Conservation (phyloP, 768 basidiomycete species). For the Phanerodontia chrysosporium region DNA sequence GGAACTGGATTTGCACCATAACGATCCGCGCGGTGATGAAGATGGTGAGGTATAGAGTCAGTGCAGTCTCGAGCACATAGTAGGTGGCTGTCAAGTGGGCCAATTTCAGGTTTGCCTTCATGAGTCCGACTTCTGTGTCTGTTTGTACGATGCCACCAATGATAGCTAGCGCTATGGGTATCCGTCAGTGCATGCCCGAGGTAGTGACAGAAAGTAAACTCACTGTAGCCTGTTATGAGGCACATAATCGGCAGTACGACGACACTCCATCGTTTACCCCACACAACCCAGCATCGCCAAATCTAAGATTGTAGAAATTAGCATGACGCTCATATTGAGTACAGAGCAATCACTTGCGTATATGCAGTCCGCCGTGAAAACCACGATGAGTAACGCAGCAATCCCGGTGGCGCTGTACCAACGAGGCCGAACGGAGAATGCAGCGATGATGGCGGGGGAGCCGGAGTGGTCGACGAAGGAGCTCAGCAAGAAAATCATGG, state of each 20-base stretch:
- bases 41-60: not conserved
- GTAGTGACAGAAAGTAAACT: not conserved
- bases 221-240: not conserved
- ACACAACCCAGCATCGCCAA: conserved; percentile 3
- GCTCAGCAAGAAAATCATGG: not conserved
- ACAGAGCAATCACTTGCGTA: not conserved
- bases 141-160: not conserved
- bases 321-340: not conserved
- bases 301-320: not conserved
- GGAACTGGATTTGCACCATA: not conserved
- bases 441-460: not conserved
- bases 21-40: not conserved
- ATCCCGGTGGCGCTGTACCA: not conserved
- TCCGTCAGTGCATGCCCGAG: not conserved
- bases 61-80: not conserved
- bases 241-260: not conserved
- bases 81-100: not conserved
- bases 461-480: not conserved
- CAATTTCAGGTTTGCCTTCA: not conserved
- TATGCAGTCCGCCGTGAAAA: not conserved
- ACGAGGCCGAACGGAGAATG: not conserved
- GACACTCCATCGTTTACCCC: not conserved
- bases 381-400: not conserved
- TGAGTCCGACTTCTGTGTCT: not conserved
- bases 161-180: not conserved